A percentile compares a stretch with the other conserved stretches of the same genome.
These are phyloP conservation scores for Fragaria nilgerrensis DNA, from an alignment of 306 rosid species.

Conservation along the genomic window DNA sequence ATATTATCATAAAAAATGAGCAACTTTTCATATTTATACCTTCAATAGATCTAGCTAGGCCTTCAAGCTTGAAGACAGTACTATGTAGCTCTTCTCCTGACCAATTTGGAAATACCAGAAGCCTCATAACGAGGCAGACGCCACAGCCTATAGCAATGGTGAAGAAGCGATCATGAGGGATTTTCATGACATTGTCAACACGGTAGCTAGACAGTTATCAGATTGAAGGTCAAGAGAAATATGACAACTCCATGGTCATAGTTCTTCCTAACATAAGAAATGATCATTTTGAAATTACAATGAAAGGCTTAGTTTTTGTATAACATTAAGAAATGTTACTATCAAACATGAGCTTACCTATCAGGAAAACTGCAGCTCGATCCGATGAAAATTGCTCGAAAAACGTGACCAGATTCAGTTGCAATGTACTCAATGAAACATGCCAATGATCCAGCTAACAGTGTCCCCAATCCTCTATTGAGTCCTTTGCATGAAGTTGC, in stretches of 20 bases:
- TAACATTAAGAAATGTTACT: background rate
- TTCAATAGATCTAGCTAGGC: conserved; percentile 84
- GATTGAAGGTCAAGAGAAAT: conserved; percentile 82
- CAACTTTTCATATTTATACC: conserved; percentile 38
- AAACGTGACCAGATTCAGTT: conserved; percentile 33
- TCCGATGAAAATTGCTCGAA: conserved; percentile 68
- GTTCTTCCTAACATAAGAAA: conserved; percentile 72
- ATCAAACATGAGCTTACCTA: conserved; percentile 41
- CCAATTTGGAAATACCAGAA: conserved; percentile 84
- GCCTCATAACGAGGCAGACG: conserved; percentile 79
- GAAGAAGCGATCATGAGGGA: conserved; percentile 72
- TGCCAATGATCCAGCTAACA: conserved; percentile 78
- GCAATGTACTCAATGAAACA: conserved; percentile 62
- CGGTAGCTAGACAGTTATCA: conserved; percentile 86
- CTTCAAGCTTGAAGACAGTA: conserved; percentile 76
- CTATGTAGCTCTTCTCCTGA: conserved; percentile 91
- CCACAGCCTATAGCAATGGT: conserved; percentile 86
- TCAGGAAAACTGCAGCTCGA: conserved; percentile 60
- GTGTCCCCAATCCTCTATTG: conserved; percentile 90
- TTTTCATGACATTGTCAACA: conserved; percentile 52
- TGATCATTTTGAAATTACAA: background rate
- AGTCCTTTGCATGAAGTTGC: conserved; percentile 97
- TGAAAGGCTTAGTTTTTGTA: background rate
- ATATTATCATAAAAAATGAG: background rate
- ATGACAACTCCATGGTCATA: conserved; percentile 88